These are phyloP conservation scores for Malus hybrid DNA, from an alignment of 331 rosid species.

Conservation along the genomic window DNA sequence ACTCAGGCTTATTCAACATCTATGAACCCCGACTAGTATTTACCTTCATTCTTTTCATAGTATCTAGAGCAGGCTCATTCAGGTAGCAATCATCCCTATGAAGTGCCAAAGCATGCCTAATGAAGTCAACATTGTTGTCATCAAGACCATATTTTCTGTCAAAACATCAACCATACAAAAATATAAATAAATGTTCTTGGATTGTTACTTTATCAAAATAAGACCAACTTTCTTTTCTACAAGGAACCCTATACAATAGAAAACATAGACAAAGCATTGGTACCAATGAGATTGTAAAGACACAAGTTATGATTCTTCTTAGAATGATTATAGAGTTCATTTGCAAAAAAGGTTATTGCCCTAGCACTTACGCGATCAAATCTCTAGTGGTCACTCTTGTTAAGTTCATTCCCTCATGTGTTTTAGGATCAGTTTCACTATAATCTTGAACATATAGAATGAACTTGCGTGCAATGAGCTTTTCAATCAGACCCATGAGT, in stretches of 20 bases:
- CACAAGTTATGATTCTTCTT: neutral
- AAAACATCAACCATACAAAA: conserved; percentile 18
- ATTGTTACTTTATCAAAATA: neutral
- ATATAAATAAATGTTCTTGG: neutral
- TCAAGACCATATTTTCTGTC: conserved; percentile 81
- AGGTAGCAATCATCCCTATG: conserved; percentile 77
- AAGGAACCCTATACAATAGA: neutral
- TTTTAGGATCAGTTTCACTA: conserved; percentile 55
- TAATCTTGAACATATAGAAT: conserved; percentile 74
- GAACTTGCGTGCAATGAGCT: conserved; percentile 77
- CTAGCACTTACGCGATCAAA: conserved; percentile 49
- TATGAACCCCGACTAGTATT: conserved; percentile 10
- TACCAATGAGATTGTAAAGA: neutral
- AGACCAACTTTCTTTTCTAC: neutral
- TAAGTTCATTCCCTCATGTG: conserved; percentile 74
- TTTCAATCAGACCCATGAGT: conserved; percentile 79
- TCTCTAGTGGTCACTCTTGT: conserved; percentile 70
- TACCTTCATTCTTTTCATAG: conserved; percentile 83
- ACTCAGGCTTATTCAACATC: conserved; percentile 44
- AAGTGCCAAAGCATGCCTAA: conserved; percentile 83
- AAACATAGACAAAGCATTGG: neutral
- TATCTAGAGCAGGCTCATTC: conserved; percentile 72
- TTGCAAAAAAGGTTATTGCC: neutral
- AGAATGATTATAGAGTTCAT: neutral
- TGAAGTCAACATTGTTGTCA: conserved; percentile 70